Base-by-base conservation (phyloP, 2,329 filamentous ascomycete species). In the Ophiostoma himal-ulmi region DNA sequence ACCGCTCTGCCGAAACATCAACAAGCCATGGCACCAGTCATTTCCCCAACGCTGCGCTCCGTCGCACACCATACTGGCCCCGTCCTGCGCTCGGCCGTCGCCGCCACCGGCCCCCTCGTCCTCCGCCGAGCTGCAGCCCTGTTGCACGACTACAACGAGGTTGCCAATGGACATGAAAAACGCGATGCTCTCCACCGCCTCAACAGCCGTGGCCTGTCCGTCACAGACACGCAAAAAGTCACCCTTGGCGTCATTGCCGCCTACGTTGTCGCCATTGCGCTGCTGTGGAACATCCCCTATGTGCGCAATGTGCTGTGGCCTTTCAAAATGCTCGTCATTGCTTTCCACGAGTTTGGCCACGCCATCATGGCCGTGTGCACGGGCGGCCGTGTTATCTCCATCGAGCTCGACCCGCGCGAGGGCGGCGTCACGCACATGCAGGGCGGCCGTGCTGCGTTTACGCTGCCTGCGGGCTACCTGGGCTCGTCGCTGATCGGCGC, bases 261-360 rank as follows among this genome's bases (percentile, higher is more conserved):
- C 8, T 75, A 75, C 68, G 84, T 90, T 2, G 90, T 92, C 22
- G 84, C 84, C 66, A 94, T 94, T 74, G 90, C 90, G 5, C 82
- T 94, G 60, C 81, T 94, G 3, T 94, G 91, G 91, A 93, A 93
- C 79, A 78, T 93, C 1, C 91, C 91, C 0, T 92, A 92, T 78
- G 80, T 94, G n/a, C 84, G 86, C 70, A 90, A 87, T 83, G 83
- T 89, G 1, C 80, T 94, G 48, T 94, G 91, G 91, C 91, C 91
- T 4, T 93, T 94, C 82, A 94, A 94, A 88, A 93, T 93, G 91
- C 84, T 94, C 26, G 90, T 92, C 68, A 93, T 94, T 73, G 91
- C 91, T 52, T 94, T 93, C 78, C 91, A 94, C 80, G 91, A 94
- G 75, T 89, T 93, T 76, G 87, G 89, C 14, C 91, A 94, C 79